Percentiles rank a stretch among this genome's conserved stretches.
These are phyloP conservation scores for Coemansia sp. DNA, from an alignment of 192 early-diverging fungal species.

Conservation along the genomic window DNA sequence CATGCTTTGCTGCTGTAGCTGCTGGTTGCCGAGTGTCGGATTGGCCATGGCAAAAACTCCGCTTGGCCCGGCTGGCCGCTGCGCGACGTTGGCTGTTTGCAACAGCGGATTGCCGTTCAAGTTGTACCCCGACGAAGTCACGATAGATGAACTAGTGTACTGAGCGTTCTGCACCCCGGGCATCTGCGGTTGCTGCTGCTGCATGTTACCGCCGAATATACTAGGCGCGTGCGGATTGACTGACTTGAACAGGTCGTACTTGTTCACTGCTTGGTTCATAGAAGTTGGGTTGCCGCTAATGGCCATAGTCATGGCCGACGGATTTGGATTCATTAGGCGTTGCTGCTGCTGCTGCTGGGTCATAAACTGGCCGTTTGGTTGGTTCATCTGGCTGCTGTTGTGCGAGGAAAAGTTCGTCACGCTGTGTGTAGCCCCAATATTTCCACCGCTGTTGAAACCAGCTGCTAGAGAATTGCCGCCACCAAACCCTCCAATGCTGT, in stretches of 20 bases:
- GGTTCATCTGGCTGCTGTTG: constrained; percentile 12
- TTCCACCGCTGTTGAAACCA: constrained; percentile 9
- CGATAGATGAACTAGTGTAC: constrained; percentile 2
- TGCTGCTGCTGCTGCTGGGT: constrained; percentile 17
- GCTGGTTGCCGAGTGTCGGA: constrained; percentile 30
- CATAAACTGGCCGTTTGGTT: constrained; percentile 6
- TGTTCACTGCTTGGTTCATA: constrained; percentile 9
- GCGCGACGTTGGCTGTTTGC: not conserved
- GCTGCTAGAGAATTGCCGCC: not conserved
- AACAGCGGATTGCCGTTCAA: constrained; percentile 7
- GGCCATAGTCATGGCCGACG: constrained; percentile 1
- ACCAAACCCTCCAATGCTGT: not conserved
- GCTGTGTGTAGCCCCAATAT: constrained; percentile 26
- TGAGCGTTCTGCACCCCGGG: constrained; percentile 9
- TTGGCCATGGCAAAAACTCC: constrained; percentile 43
- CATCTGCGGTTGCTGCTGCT: constrained; percentile 26
- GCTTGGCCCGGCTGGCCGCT: constrained; percentile 17
- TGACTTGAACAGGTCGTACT: constrained; percentile 46
- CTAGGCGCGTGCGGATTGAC: constrained; percentile 43
- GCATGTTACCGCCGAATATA: constrained; percentile 19
- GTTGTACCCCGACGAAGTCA: constrained; percentile 7
- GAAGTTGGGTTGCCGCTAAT: constrained; percentile 5
- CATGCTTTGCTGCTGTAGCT: no score
- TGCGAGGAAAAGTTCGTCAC: constrained; percentile 31
- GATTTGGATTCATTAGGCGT: constrained; percentile 5